Percentiles rank a stretch among this genome's conserved stretches.
Conservation (phyloP, 1,139 yeast genomes). For the Suhomyces anneliseae region DNA sequence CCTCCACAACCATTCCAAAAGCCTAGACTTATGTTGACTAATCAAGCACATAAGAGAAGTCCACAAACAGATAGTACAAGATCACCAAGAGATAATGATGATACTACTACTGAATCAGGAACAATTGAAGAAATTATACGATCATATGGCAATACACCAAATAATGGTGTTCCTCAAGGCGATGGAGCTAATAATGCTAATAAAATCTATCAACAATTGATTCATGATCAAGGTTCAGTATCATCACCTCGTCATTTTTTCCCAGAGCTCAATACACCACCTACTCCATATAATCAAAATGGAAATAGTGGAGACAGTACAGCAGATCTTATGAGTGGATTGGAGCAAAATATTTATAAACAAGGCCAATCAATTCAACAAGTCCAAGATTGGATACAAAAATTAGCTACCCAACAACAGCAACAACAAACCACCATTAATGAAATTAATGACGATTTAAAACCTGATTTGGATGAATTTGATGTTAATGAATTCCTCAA, state of each 20-base stretch:
- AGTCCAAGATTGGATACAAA: conserved; percentile 59
- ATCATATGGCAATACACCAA: conserved; percentile 28
- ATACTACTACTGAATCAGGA: conserved; percentile 20
- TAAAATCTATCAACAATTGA: conserved; percentile 33
- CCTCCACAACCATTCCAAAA: conserved; percentile 23
- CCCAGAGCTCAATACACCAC: conserved; percentile 28
- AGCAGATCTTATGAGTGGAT: conserved; percentile 28
- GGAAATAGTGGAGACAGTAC: conserved; percentile 9
- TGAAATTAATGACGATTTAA: conserved; percentile 14
- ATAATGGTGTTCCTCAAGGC: background rate
- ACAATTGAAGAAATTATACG: conserved; percentile 42
- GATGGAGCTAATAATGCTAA: conserved; percentile 22
- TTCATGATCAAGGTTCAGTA: conserved; percentile 23
- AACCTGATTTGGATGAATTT: conserved; percentile 32
- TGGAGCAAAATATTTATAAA: conserved; percentile 46
- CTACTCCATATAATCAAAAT: conserved; percentile 12
- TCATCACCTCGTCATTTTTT: conserved; percentile 35
- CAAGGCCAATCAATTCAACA: conserved; percentile 59
- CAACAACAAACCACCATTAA: conserved; percentile 25
- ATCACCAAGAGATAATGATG: conserved; percentile 6
- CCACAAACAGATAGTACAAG: conserved; percentile 4
- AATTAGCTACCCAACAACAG: conserved; percentile 40
- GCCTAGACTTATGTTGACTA: conserved; percentile 46
- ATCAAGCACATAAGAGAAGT: conserved; percentile 31
- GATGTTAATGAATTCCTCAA: conserved; percentile 41